Evolutionary conservation across 2,329 filamentous ascomycete species (phyloP).

Genomic region (Rutstroemia sp.): DNA sequence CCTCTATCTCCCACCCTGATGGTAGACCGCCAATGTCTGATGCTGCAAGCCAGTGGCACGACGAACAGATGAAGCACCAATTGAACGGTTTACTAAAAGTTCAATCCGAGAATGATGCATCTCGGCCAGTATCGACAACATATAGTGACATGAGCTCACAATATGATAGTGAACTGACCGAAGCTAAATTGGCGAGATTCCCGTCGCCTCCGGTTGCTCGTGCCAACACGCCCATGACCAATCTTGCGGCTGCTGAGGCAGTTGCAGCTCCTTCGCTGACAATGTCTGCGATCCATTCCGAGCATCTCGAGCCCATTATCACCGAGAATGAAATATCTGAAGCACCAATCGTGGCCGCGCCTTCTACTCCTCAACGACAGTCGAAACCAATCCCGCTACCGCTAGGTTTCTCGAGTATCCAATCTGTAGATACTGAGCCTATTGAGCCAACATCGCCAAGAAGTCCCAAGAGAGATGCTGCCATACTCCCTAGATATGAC

Average conservation of each 20-base stretch:
- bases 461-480: conserved; percentile 47
- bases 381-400: conserved; percentile 6
- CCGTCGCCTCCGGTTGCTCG: conserved; percentile 42
- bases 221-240: conserved; percentile 25
- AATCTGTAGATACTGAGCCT: conserved; percentile 26
- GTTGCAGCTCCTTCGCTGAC: conserved; percentile 17
- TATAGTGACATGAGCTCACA: conserved; percentile 48
- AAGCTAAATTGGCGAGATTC: conserved; percentile 46
- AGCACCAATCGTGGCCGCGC: conserved; percentile 6
- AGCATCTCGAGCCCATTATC: conserved; percentile 31
- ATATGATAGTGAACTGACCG: conserved; percentile 40
- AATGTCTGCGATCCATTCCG: conserved; percentile 34
- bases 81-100: conserved; percentile 15
- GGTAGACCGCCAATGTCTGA: conserved; percentile 20
- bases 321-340: conserved; percentile 5
- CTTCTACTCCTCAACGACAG: neutral
- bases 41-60: conserved; percentile 27
- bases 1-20: conserved; percentile 18
- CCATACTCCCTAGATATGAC: conserved; percentile 46
- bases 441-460: conserved; percentile 32
- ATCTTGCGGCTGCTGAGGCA: conserved; percentile 6
- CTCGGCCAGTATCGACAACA: conserved; percentile 40
- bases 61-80: conserved; percentile 24
- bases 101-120: conserved; percentile 16
- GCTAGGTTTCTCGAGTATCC: conserved; percentile 26